phyloP scores from a whole-genome alignment of 352 stramenopile genomes.

The Globisporangium megalacanthum region DNA sequence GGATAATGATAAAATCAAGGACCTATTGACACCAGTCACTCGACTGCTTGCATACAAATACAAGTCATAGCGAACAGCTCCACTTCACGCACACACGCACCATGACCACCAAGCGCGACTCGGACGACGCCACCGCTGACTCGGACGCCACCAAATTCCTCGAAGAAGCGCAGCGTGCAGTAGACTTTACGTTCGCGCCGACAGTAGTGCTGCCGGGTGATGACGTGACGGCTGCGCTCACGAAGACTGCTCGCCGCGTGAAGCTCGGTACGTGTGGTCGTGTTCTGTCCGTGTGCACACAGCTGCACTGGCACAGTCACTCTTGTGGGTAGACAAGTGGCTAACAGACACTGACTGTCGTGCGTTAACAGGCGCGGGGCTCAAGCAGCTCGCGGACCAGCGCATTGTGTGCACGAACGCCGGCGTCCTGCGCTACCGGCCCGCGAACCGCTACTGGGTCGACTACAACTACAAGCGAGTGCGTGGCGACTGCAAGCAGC shows the following conservation, averaged over 20 bases:
- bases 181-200: constrained; percentile 77
- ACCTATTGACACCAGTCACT: too few relatives aligned
- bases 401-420: constrained; percentile 76
- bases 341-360: too few relatives aligned
- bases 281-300: constrained; percentile 7
- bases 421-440: constrained; percentile 79
- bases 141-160: constrained; percentile 44
- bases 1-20: too few relatives aligned
- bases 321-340: too few relatives aligned
- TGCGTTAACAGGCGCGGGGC: constrained; percentile 42
- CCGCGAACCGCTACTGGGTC: constrained; percentile 87
- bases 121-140: constrained; percentile 21
- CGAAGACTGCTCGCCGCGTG: constrained; percentile 60
- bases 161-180: constrained; percentile 62
- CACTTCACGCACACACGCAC: too few relatives aligned
- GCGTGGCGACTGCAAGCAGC: constrained; percentile 5
- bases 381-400: constrained; percentile 50
- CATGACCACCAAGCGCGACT: constrained; percentile 22
- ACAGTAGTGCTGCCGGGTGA: constrained; percentile 69
- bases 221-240: constrained; percentile 73
- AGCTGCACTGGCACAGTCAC: neutral
- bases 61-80: too few relatives aligned
- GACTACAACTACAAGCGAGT: constrained; percentile 86
- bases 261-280: constrained; percentile 43
- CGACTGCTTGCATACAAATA: too few relatives aligned